Evolutionary conservation across 2,329 filamentous ascomycete species (phyloP).

Genomic region (Emmonsia crescens): DNA sequence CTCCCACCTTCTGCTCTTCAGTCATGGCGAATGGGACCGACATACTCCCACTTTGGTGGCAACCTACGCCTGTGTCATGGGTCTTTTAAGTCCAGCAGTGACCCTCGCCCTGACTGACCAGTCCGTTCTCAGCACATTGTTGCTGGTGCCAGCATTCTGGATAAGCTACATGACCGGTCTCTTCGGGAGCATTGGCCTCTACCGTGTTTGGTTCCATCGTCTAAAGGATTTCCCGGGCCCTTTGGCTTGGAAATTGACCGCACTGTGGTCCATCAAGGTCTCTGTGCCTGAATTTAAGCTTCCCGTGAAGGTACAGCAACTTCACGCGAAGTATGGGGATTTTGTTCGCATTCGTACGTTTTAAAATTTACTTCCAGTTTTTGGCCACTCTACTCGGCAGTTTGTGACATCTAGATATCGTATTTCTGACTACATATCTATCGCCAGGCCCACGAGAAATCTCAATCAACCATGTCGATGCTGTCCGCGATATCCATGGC

Average conservation of each 20-base stretch:
- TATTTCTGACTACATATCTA: neutral
- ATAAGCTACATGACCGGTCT: neutral
- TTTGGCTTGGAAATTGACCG: slow-evolving; percentile 13
- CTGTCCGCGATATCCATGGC: slow-evolving; percentile 12
- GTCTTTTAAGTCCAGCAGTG: neutral
- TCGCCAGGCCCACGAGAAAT: slow-evolving; percentile 14
- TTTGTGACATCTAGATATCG: neutral
- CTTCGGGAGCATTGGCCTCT: slow-evolving; percentile 16
- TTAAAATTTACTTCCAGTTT: neutral
- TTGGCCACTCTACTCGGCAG: neutral
- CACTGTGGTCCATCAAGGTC: slow-evolving; percentile 12
- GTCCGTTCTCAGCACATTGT: neutral
- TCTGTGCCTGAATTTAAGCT: slow-evolving; percentile 10
- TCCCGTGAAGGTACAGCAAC: slow-evolving; percentile 9
- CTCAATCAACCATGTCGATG: slow-evolving; percentile 13
- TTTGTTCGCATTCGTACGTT: slow-evolving; percentile 16
- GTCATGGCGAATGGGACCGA: slow-evolving; percentile 1
- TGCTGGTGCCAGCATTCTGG: neutral
- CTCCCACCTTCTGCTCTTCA: neutral
- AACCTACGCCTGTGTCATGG: neutral
- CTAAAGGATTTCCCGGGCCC: slow-evolving; percentile 19
- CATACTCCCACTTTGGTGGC: neutral
- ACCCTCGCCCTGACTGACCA: neutral
- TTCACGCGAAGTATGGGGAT: slow-evolving; percentile 19
- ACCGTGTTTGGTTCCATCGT: slow-evolving; percentile 19